phyloP scores from a whole-genome alignment of 1,139 yeast species.

The Debaryomyces sp. region DNA sequence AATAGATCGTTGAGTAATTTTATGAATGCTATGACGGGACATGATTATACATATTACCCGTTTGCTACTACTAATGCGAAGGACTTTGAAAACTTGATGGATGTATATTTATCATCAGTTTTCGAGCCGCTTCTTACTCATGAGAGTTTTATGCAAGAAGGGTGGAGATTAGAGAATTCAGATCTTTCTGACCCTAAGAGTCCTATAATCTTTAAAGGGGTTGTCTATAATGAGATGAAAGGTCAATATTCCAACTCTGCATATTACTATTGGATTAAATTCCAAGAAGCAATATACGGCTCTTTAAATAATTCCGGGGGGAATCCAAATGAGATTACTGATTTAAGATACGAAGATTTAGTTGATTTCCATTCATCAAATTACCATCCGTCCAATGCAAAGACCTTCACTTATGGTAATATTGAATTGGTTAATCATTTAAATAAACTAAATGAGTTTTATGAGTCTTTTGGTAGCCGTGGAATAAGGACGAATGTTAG shows the following conservation, averaged over 20 bases:
- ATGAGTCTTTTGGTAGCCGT: constrained; percentile 57
- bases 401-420: constrained; percentile 85
- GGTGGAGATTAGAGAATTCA: constrained; percentile 92
- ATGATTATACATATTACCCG: constrained; percentile 93
- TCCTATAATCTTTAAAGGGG: constrained; percentile 84
- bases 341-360: constrained; percentile 72
- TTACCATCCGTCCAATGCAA: constrained; percentile 91
- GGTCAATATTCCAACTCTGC: constrained; percentile 93
- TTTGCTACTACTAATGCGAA: constrained; percentile 88
- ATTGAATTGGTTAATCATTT: constrained; percentile 68
- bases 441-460: constrained; percentile 54
- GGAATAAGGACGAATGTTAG: constrained; percentile 25
- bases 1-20: constrained; percentile 85
- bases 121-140: constrained; percentile 76
- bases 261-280: constrained; percentile 81
- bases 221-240: constrained; percentile 97
- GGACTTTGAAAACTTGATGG: constrained; percentile 83
- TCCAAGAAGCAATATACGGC: constrained; percentile 82
- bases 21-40: constrained; percentile 99
- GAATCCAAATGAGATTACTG: constrained; percentile 81
- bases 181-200: constrained; percentile 56
- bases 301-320: constrained; percentile 92
- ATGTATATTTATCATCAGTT: constrained; percentile 86
- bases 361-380: constrained; percentile 70
- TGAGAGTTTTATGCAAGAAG: constrained; percentile 92